Conservation (phyloP, 352 stramenopile species). For the Phytophthora chlamydospora region DNA sequence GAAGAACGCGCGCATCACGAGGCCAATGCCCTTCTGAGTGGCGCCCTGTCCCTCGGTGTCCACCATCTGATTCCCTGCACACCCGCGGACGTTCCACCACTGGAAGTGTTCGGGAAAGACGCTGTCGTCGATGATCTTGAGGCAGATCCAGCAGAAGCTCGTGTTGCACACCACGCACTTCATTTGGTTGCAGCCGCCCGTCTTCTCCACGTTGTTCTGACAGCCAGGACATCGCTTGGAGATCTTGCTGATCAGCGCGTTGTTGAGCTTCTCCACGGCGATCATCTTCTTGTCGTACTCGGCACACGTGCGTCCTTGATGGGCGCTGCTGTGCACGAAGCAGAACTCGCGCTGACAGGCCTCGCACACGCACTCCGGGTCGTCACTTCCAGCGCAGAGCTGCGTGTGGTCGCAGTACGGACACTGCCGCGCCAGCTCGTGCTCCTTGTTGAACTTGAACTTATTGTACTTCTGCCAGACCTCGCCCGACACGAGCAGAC, state of each 20-base stretch:
- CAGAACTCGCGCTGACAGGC: conserved; percentile 73
- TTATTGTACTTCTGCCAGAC: conserved; percentile 80
- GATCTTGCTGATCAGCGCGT: conserved; percentile 76
- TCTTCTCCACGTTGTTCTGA: conserved; percentile 91
- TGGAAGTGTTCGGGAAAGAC: conserved; percentile 90
- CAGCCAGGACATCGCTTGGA: conserved; percentile 89
- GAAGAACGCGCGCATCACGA: conserved; percentile 55
- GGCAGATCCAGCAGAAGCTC: conserved; percentile 92
- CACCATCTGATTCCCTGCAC: conserved; percentile 73
- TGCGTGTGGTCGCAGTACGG: conserved; percentile 66
- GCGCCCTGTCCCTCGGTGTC: conserved; percentile 57
- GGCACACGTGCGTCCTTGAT: conserved; percentile 67
- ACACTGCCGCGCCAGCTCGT: conserved; percentile 65
- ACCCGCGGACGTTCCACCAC: conserved; percentile 85
- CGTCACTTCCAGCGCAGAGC: conserved; percentile 44
- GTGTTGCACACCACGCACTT: conserved; percentile 83
- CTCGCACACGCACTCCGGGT: conserved; percentile 52
- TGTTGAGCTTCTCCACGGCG: conserved; percentile 88
- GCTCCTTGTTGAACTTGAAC: conserved; percentile 88
- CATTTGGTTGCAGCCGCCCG: conserved; percentile 92
- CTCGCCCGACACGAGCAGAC: conserved; percentile 46
- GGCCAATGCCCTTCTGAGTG: conserved; percentile 42
- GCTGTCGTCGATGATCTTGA: conserved; percentile 78
- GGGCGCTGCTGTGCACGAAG: conserved; percentile 88
- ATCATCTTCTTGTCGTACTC: conserved; percentile 80